A percentile compares a stretch with the other conserved stretches of the same genome.
phyloP scores from a whole-genome alignment of 2,329 filamentous ascomycete genomes.

The Scolecobasidium constrictum region DNA sequence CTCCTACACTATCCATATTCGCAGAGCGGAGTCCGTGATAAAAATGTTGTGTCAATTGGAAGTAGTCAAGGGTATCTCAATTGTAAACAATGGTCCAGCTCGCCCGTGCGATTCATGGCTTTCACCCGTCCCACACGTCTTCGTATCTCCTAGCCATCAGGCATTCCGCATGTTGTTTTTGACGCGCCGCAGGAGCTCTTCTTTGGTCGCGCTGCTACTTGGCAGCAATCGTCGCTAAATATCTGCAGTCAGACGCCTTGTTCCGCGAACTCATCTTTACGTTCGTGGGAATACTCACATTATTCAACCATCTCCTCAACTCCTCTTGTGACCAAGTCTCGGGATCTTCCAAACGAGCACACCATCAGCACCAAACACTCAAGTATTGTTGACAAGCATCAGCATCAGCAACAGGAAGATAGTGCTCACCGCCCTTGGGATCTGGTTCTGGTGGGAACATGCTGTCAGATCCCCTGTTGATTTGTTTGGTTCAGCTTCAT shows the following conservation, averaged over 20 bases:
- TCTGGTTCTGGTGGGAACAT: slow-evolving; percentile 68
- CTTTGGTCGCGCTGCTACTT: slow-evolving; percentile 45
- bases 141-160: too few species aligned
- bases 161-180: slow-evolving; percentile 50
- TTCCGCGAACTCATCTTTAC: slow-evolving; percentile 32
- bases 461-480: slow-evolving; percentile 46
- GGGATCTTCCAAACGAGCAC: slow-evolving; percentile 1
- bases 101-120: too few species aligned
- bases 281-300: too few species aligned
- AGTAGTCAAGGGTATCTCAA: too few species aligned
- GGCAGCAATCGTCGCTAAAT: slow-evolving; percentile 53
- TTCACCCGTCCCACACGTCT: too few species aligned
- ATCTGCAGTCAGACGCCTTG: background rate
- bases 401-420: background rate
- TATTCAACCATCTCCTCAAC: slow-evolving; percentile 67
- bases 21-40: too few species aligned
- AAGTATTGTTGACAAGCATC: background rate
- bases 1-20: too few species aligned
- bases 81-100: too few species aligned
- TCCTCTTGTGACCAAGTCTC: slow-evolving; percentile 26
- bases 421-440: slow-evolving; percentile 58
- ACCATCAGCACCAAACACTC: slow-evolving; percentile 8
- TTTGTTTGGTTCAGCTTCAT: background rate
- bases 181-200: slow-evolving; percentile 57
- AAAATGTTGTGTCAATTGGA: too few species aligned